Evolutionary conservation across 176 grass and related monocot species (phyloP).

Genomic region (Aechmea fasciata): DNA sequence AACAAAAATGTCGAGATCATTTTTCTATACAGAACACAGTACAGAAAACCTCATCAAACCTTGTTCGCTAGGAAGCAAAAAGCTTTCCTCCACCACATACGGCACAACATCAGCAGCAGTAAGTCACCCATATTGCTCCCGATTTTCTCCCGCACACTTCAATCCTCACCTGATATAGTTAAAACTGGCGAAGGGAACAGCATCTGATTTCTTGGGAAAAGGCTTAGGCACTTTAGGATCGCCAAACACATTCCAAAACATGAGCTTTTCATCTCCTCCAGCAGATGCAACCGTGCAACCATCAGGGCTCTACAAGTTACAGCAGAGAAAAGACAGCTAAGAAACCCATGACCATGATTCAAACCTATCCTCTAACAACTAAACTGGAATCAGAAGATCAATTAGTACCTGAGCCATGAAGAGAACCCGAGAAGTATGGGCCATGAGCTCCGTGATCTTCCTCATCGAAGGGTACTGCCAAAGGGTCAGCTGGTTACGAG

Average conservation of each 20-base stretch:
- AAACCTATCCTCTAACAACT: not conserved
- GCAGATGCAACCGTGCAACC: constrained; percentile 55
- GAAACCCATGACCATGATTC: not conserved
- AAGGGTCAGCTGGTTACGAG: constrained; percentile 30
- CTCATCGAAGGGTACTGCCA: constrained; percentile 57
- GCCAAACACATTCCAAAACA: constrained; percentile 56
- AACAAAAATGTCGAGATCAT: not conserved
- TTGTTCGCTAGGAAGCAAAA: not conserved
- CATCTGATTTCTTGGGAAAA: constrained; percentile 26
- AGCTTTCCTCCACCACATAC: not conserved
- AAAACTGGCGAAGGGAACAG: constrained; percentile 39
- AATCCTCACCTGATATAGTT: constrained; percentile 42
- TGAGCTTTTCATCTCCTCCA: constrained; percentile 45
- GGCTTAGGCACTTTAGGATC: constrained; percentile 38
- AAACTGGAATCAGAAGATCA: not conserved
- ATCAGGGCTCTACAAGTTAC: constrained; percentile 48
- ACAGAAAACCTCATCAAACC: not conserved
- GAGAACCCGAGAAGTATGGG: constrained; percentile 45
- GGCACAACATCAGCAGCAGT: not conserved
- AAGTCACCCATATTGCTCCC: not conserved
- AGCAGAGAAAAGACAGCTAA: not conserved
- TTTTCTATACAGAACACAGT: not conserved
- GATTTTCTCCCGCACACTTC: not conserved
- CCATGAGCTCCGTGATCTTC: constrained; percentile 43
- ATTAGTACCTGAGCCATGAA: constrained; percentile 47